phyloP scores from a whole-genome alignment of 2,329 filamentous ascomycete genomes.

The Sclerotiophoma versabilis region DNA sequence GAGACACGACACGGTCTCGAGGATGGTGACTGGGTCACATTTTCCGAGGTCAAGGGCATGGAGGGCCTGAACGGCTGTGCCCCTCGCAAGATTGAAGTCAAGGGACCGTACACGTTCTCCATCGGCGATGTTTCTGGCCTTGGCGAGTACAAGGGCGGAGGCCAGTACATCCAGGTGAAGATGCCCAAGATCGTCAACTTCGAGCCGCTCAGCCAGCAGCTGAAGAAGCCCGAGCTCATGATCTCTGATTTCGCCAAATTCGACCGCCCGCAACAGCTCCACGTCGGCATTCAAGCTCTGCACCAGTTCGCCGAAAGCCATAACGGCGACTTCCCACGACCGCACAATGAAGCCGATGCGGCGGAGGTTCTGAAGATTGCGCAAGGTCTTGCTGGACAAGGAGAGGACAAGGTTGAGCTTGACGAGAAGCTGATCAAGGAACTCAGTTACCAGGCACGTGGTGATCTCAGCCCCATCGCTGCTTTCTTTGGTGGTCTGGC shows the following conservation, averaged over 20 bases:
- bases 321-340: slow-evolving; percentile 74
- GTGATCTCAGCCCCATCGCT: slow-evolving; percentile 89
- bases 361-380: slow-evolving; percentile 77
- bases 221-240: slow-evolving; percentile 87
- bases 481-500: slow-evolving; percentile 94
- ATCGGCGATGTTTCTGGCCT: slow-evolving; percentile 91
- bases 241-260: slow-evolving; percentile 98
- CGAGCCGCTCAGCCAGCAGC: slow-evolving; percentile 76
- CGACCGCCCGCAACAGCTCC: slow-evolving; percentile 89
- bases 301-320: slow-evolving; percentile 82
- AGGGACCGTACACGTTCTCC: slow-evolving; percentile 94
- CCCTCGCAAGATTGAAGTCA: slow-evolving; percentile 89
- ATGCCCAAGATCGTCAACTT: slow-evolving; percentile 96
- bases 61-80: slow-evolving; percentile 82
- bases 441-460: slow-evolving; percentile 90
- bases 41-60: slow-evolving; percentile 92
- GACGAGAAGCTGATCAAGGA: slow-evolving; percentile 93
- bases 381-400: slow-evolving; percentile 71
- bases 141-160: slow-evolving; percentile 86
- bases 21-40: slow-evolving; percentile 96
- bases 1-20: slow-evolving; percentile 94
- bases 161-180: slow-evolving; percentile 94
- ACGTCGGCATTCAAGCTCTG: slow-evolving; percentile 90
- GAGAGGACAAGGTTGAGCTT: slow-evolving; percentile 78
- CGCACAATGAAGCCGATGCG: slow-evolving; percentile 86